A percentile compares a stretch with the other conserved stretches of the same genome.
These are phyloP conservation scores for Pluteus cervinus DNA, from an alignment of 768 basidiomycete species.

Conservation along the genomic window DNA sequence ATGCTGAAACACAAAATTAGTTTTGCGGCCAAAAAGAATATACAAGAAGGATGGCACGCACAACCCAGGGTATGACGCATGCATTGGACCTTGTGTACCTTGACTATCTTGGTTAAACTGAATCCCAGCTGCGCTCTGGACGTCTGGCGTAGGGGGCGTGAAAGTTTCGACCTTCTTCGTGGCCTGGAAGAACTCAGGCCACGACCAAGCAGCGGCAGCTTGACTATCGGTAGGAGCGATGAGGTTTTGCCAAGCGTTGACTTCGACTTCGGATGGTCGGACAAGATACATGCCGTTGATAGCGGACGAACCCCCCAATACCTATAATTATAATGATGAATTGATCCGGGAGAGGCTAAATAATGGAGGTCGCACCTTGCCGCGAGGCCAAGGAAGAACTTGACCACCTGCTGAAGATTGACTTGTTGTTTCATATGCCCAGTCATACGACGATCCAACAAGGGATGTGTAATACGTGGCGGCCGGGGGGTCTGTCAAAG, in stretches of 20 bases:
- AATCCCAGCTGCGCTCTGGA: slow-evolving; percentile 37
- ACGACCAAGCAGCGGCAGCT: slow-evolving; percentile 34
- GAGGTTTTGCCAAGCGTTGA: slow-evolving; percentile 40
- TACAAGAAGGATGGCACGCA: slow-evolving; percentile 20
- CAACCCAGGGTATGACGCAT: slow-evolving; percentile 43
- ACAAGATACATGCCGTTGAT: slow-evolving; percentile 31
- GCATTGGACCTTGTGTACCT: slow-evolving; percentile 44
- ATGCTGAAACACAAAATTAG: slow-evolving; percentile 26
- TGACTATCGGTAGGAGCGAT: slow-evolving; percentile 27
- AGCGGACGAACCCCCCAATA: slow-evolving; percentile 29
- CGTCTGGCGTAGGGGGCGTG: slow-evolving; percentile 37
- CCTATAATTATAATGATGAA: slow-evolving; percentile 9
- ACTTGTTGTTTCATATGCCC: slow-evolving; percentile 36
- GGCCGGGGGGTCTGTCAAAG: slow-evolving; percentile 32
- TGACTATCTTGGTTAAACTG: slow-evolving; percentile 37
- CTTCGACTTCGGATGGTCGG: slow-evolving; percentile 29
- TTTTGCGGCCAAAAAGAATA: neutral
- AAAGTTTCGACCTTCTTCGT: slow-evolving; percentile 54
- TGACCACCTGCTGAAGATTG: slow-evolving; percentile 37
- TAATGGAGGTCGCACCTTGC: slow-evolving; percentile 30
- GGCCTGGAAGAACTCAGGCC: slow-evolving; percentile 36
- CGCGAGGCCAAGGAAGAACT: slow-evolving; percentile 44
- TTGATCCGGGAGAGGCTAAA: neutral
- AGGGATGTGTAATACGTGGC: slow-evolving; percentile 42
- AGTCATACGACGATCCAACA: slow-evolving; percentile 41